phyloP scores from a whole-genome alignment of 371 early-diverging fungal species.

The Amoeboaphelidium protococcarum region DNA sequence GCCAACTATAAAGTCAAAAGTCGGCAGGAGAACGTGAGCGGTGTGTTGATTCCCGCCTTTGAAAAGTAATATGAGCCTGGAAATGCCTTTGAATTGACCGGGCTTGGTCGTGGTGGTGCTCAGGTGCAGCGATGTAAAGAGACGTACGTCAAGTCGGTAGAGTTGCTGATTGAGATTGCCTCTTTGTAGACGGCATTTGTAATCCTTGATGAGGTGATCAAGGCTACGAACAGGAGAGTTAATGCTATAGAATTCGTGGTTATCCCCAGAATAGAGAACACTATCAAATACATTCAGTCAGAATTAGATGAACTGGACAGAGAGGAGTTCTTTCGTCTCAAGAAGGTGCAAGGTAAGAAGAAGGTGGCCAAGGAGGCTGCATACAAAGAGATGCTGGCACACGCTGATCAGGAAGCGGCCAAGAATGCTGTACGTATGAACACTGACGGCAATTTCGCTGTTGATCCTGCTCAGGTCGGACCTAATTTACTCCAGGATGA shows the following conservation, averaged over 20 bases:
- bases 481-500: not conserved
- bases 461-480: not conserved
- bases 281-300: conserved; percentile 82
- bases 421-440: not conserved
- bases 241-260: conserved; percentile 98
- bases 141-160: conserved; percentile 74
- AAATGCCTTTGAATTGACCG: conserved; percentile 80
- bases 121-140: conserved; percentile 79
- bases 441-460: not conserved
- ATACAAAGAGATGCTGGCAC: no score
- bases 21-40: conserved; percentile 87
- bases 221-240: conserved; percentile 94
- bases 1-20: conserved; percentile 62
- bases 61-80: conserved; percentile 55
- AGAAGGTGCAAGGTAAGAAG: conserved; percentile 93
- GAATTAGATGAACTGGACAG: conserved; percentile 99
- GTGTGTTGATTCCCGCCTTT: conserved; percentile 81
- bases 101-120: conserved; percentile 93
- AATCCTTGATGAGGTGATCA: conserved; percentile 93
- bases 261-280: conserved; percentile 95
- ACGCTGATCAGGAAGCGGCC: not conserved
- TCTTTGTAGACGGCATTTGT: conserved; percentile 81
- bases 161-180: conserved; percentile 81
- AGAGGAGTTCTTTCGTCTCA: conserved; percentile 96
- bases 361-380: conserved; percentile 53